Conservation (phyloP, 352 stramenopile genomes). For the Phytophthora sansomeana region DNA sequence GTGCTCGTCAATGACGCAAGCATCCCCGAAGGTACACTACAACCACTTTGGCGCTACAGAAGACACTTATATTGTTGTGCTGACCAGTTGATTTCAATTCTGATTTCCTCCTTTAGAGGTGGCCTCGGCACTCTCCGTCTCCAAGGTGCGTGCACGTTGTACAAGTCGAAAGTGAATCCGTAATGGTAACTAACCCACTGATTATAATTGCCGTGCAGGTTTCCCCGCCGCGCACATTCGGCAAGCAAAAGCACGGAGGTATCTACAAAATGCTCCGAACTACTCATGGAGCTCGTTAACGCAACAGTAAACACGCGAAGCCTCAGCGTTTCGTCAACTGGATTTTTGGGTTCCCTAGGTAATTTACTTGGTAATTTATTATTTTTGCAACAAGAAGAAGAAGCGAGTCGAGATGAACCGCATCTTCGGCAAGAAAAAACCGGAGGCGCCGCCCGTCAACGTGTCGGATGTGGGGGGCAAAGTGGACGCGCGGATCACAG, state of each 20-base stretch:
- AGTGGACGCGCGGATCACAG: conserved; percentile 76
- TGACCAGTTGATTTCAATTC: background rate
- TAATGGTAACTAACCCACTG: background rate
- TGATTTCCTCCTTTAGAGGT: conserved; percentile 6
- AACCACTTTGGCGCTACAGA: background rate
- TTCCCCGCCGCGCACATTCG: conserved; percentile 45
- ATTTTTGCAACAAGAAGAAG: background rate
- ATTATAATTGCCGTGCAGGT: conserved; percentile 16
- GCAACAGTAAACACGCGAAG: background rate
- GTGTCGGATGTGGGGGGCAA: conserved; percentile 80
- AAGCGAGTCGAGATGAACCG: conserved; percentile 64
- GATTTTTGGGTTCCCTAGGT: conserved; percentile 10
- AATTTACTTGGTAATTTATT: conserved; percentile 2
- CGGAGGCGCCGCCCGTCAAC: conserved; percentile 74
- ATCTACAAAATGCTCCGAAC: conserved; percentile 78
- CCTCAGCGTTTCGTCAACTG: too few relatives aligned
- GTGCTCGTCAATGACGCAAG: conserved; percentile 63
- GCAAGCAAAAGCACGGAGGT: conserved; percentile 64
- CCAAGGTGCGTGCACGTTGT: conserved; percentile 21
- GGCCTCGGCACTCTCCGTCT: conserved; percentile 12
- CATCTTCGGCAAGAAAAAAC: conserved; percentile 90
- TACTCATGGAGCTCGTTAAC: conserved; percentile 18
- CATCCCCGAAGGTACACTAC: conserved; percentile 23
- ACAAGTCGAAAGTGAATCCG: background rate
- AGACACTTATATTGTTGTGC: background rate